A percentile compares a stretch with the other conserved stretches of the same genome.
phyloP scores from a whole-genome alignment of 768 basidiomycete species.

The Trametes sanguinea region DNA sequence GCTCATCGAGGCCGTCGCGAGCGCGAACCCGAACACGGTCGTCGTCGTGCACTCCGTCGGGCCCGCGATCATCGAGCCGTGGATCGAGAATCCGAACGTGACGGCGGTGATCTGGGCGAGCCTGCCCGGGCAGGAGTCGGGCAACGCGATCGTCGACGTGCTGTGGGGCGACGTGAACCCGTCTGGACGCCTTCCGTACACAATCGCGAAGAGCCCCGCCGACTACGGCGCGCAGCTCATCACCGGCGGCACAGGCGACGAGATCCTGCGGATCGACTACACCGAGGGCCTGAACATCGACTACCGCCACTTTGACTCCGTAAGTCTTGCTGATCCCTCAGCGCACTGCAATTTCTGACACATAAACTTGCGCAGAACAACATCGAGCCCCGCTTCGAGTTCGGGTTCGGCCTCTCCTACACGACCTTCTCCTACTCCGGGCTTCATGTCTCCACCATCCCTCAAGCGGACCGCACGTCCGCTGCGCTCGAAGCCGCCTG shows the following conservation, averaged over 20 bases:
- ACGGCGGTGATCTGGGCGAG: constrained; percentile 47
- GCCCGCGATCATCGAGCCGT: constrained; percentile 41
- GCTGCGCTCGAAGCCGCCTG: constrained; percentile 49
- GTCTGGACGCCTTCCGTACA: constrained; percentile 53
- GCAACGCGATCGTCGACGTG: constrained; percentile 52
- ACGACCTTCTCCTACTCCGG: constrained; percentile 74
- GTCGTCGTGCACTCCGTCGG: constrained; percentile 60
- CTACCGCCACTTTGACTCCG: constrained; percentile 41
- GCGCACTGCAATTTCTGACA: neutral
- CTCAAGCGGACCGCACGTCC: constrained; percentile 37
- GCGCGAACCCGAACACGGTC: constrained; percentile 69
- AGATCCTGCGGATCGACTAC: constrained; percentile 38
- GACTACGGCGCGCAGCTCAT: constrained; percentile 46
- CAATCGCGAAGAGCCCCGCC: constrained; percentile 46
- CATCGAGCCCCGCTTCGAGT: constrained; percentile 81
- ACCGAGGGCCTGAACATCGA: constrained; percentile 42
- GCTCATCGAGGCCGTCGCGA: constrained; percentile 68
- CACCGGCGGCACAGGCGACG: constrained; percentile 27
- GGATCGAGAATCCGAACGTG: constrained; percentile 55
- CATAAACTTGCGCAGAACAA: constrained; percentile 55
- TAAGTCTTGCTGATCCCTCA: constrained; percentile 21
- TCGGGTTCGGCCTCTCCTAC: constrained; percentile 90
- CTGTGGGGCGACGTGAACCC: constrained; percentile 54
- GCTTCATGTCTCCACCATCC: constrained; percentile 49
- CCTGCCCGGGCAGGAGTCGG: constrained; percentile 50